These are phyloP conservation scores for Wickerhamomyces mucosus DNA, from an alignment of 805 yeast species.

Conservation along the genomic window DNA sequence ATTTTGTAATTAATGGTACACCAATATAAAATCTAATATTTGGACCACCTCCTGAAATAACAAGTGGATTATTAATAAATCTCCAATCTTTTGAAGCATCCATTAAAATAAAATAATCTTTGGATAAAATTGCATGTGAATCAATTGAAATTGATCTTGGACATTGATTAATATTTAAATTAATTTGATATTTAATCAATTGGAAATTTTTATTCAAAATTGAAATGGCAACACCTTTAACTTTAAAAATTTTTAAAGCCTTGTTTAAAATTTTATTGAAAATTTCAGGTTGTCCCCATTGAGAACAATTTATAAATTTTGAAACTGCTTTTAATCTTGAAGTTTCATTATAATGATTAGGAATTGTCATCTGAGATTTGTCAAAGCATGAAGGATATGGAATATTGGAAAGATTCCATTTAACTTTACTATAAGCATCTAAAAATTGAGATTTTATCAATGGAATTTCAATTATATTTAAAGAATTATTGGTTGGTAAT, in stretches of 20 bases:
- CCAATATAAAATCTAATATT: conserved; percentile 54
- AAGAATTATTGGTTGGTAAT: conserved; percentile 5
- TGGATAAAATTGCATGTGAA: conserved; percentile 57
- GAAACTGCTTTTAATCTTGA: conserved; percentile 35
- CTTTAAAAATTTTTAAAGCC: conserved; percentile 32
- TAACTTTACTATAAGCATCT: conserved; percentile 47
- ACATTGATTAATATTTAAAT: conserved; percentile 38
- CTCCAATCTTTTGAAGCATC: conserved; percentile 71
- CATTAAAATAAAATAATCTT: conserved; percentile 40
- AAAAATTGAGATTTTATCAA: conserved; percentile 43
- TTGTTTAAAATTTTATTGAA: conserved; percentile 30
- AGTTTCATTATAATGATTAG: conserved; percentile 44
- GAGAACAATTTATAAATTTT: conserved; percentile 27
- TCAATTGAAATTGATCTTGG: conserved; percentile 54
- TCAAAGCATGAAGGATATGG: conserved; percentile 46
- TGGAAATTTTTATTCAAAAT: conserved; percentile 41
- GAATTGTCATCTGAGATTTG: conserved; percentile 44
- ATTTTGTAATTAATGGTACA: conserved; percentile 36
- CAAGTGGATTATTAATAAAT: conserved; percentile 50
- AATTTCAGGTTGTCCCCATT: conserved; percentile 37
- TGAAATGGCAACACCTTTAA: conserved; percentile 41
- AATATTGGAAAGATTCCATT: conserved; percentile 45
- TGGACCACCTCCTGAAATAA: conserved; percentile 53
- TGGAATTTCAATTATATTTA: conserved; percentile 21
- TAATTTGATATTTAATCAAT: conserved; percentile 37